Evolutionary conservation across 305 asterid species (phyloP), one percentile per base, ranked within the genome.

Genomic region (Withania somnifera): DNA sequence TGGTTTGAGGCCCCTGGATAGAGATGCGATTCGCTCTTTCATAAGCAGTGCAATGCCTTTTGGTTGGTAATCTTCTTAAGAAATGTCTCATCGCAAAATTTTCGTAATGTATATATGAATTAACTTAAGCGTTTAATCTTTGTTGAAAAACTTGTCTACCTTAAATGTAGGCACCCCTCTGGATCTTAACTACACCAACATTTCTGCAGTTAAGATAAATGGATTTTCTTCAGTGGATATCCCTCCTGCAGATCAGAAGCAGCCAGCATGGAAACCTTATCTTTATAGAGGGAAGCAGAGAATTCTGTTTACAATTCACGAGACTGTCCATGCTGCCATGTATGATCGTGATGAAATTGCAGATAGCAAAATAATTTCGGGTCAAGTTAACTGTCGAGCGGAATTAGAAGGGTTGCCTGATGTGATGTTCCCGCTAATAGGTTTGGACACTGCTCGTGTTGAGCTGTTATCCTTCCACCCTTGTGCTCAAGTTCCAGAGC

Each of bases 181-280:
- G 79, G 98, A 95, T 84, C 92, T 95, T 85, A 94, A 90, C 92
- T 88, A 92, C 90, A 84, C 95, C 26, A 95, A 94, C 84, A 89
- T 94, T 83, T 86, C 92, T 45, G 93, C 98, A 52, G 90, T 93
- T 83, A 92, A 89, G 90, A 88, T 85, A 38, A 87, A 91, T 61
- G 99, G 99, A 52, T 95, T 95, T 89, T 91, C 98, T 40, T 83
- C 93, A 47, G 88, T 92, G 61, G 99, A 95, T 84, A 79, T 86
- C 83, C 99, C 99, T 84, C 95, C 97, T 77, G 87, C 91, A 81
- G 99, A 94, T 60, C 89, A 94, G 85, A 93, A 90, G 89, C 98
- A 94, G 88, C 98, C 98, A 56, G 97, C 98, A 54, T 94, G 98
- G 99, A 95, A 95, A 88, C 99, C 99, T 85, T 94, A 93, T 88